Percentiles rank a stretch among this genome's conserved stretches.
Evolutionary conservation across 2,329 filamentous ascomycete genomes (phyloP).

Genomic region (Ceratocystis smalleyi): DNA sequence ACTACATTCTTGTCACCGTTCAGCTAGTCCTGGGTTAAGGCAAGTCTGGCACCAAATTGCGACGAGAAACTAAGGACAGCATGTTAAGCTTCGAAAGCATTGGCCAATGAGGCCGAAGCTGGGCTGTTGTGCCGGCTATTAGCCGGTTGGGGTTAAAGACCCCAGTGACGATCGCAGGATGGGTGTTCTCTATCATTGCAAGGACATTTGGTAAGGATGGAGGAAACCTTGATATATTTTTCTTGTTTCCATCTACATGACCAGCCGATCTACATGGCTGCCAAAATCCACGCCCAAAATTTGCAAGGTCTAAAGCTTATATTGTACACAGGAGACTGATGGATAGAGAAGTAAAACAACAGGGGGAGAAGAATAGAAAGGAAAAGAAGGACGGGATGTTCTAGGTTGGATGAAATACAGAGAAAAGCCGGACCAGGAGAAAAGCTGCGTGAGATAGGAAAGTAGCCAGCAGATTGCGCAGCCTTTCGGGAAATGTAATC

Average conservation of each 20-base stretch:
- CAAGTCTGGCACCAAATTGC: background rate
- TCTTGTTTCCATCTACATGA: background rate
- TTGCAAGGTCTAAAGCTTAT: constrained; percentile 17
- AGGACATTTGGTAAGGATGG: too few relatives aligned
- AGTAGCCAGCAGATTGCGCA: background rate
- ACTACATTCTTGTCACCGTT: background rate
- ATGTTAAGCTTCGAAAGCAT: constrained; percentile 5
- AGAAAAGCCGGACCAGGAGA: background rate
- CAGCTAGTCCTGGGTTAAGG: background rate
- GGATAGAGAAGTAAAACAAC: constrained; percentile 12
- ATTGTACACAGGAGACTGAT: constrained; percentile 16
- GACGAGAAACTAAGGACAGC: constrained; percentile 6
- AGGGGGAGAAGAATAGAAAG: constrained; percentile 3
- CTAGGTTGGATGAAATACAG: background rate
- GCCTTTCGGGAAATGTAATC: background rate
- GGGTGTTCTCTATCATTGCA: background rate
- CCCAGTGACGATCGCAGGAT: background rate
- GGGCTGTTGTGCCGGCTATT: background rate
- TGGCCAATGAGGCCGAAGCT: constrained; percentile 7
- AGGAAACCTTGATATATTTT: too few relatives aligned
- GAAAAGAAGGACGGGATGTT: background rate
- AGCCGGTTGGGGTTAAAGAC: background rate
- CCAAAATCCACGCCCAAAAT: constrained; percentile 2
- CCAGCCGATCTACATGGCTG: background rate
- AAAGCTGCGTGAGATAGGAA: background rate